Evolutionary conservation across 805 yeast species (phyloP).

Genomic region (Wickerhamomyces chaumierensis): DNA sequence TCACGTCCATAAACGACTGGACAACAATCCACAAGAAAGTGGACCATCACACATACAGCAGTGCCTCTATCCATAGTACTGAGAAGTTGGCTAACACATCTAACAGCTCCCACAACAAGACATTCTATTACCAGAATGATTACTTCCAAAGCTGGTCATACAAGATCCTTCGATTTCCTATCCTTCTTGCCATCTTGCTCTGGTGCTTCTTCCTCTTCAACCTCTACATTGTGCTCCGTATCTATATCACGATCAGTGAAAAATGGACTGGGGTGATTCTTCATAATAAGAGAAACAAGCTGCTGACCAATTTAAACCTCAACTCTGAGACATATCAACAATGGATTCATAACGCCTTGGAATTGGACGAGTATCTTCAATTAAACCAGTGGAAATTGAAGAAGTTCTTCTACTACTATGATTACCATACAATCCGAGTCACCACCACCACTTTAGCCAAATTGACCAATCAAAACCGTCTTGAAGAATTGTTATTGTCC

Average conservation of each 20-base stretch:
- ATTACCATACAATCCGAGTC: constrained; percentile 44
- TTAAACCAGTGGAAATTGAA: constrained; percentile 54
- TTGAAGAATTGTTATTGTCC: constrained; percentile 38
- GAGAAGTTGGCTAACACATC: no score
- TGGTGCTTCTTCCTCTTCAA: constrained; percentile 45
- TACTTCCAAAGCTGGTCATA: constrained; percentile 29
- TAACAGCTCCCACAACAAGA: constrained; percentile 1
- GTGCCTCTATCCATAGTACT: no score
- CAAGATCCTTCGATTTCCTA: constrained; percentile 53
- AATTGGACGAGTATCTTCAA: constrained; percentile 44
- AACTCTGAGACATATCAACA: constrained; percentile 41
- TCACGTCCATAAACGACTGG: constrained; percentile 36
- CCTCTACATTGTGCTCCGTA: constrained; percentile 40
- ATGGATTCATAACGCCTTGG: constrained; percentile 49
- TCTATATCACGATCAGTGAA: constrained; percentile 55
- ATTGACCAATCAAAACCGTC: constrained; percentile 17
- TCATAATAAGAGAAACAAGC: constrained; percentile 48
- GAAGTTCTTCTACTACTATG: constrained; percentile 56
- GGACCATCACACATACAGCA: constrained; percentile 2
- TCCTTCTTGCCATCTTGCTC: constrained; percentile 34
- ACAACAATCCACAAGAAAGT: constrained; percentile 25
- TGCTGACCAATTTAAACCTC: constrained; percentile 37
- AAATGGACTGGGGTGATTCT: constrained; percentile 34
- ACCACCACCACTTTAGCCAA: constrained; percentile 31
- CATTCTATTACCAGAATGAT: constrained; percentile 10